These are phyloP conservation scores for Kwoniella sp. DNA, from an alignment of 768 basidiomycete genomes.

Conservation along the genomic window DNA sequence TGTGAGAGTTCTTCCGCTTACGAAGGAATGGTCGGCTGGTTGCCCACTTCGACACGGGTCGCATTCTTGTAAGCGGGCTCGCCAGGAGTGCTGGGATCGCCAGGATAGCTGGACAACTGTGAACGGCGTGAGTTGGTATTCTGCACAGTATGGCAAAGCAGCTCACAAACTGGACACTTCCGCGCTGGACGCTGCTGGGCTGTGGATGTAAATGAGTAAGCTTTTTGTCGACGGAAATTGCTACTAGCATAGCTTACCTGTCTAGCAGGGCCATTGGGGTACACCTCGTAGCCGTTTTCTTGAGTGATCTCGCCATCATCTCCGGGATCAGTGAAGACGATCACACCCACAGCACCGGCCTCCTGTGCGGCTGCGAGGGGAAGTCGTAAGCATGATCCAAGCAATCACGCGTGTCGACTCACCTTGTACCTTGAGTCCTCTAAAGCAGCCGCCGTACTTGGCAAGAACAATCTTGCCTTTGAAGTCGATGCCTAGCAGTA, in stretches of 20 bases:
- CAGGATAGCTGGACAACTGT: constrained; percentile 49
- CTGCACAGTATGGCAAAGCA: not conserved
- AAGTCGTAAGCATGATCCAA: not conserved
- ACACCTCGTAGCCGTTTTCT: constrained; percentile 72
- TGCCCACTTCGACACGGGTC: constrained; percentile 63
- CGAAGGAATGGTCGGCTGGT: constrained; percentile 53
- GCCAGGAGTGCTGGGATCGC: constrained; percentile 79
- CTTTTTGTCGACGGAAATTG: constrained; percentile 58
- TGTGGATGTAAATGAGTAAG: constrained; percentile 9
- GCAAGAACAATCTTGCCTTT: constrained; percentile 76
- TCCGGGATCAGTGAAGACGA: constrained; percentile 83
- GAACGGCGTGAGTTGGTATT: constrained; percentile 45
- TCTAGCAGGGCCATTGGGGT: constrained; percentile 85
- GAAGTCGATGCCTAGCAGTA: constrained; percentile 66
- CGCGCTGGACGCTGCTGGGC: constrained; percentile 68
- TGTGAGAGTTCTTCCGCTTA: constrained; percentile 62
- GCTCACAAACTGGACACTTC: constrained; percentile 71
- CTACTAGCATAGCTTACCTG: constrained; percentile 56
- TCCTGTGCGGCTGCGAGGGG: constrained; percentile 68
- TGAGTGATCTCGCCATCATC: constrained; percentile 80
- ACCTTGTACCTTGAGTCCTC: constrained; percentile 75
- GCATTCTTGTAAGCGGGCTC: constrained; percentile 82
- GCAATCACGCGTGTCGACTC: constrained; percentile 1
- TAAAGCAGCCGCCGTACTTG: constrained; percentile 72
- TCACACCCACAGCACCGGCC: constrained; percentile 67